phyloP scores from a whole-genome alignment of 148 eudicot genomes.

The Mesembryanthemum crystallinum region DNA sequence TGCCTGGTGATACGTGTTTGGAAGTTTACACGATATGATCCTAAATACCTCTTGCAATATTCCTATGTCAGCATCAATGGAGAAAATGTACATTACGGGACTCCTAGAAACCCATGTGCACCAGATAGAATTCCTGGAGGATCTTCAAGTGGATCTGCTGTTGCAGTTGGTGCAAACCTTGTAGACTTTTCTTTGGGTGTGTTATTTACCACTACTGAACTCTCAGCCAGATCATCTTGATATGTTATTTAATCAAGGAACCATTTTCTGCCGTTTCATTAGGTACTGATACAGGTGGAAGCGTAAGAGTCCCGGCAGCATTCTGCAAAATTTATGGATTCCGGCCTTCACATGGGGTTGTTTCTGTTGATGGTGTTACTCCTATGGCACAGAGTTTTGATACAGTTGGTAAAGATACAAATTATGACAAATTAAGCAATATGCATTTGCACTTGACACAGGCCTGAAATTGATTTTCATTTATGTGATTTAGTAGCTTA shows the following conservation, averaged over 20 bases:
- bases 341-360: slow-evolving; percentile 90
- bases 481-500: neutral
- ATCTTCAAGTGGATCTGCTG: slow-evolving; percentile 96
- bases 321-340: slow-evolving; percentile 84
- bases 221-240: neutral
- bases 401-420: slow-evolving; percentile 63
- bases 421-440: neutral
- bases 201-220: slow-evolving; percentile 1
- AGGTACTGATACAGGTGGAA: slow-evolving; percentile 98
- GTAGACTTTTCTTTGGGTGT: slow-evolving; percentile 78
- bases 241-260: neutral
- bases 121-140: slow-evolving; percentile 88
- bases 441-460: slow-evolving; percentile 4
- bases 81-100: slow-evolving; percentile 81
- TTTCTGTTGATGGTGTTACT: slow-evolving; percentile 69
- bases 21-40: neutral
- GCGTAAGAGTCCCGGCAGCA: slow-evolving; percentile 89
- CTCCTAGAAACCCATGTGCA: slow-evolving; percentile 80
- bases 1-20: neutral
- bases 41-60: neutral
- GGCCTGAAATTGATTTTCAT: neutral
- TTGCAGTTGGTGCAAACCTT: slow-evolving; percentile 76
- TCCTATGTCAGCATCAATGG: slow-evolving; percentile 67
- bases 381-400: slow-evolving; percentile 98
- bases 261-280: neutral